Percentiles rank a stretch among this genome's conserved stretches.
These are phyloP conservation scores for Phytophthora cajani DNA, from an alignment of 352 stramenopile species.

Conservation along the genomic window DNA sequence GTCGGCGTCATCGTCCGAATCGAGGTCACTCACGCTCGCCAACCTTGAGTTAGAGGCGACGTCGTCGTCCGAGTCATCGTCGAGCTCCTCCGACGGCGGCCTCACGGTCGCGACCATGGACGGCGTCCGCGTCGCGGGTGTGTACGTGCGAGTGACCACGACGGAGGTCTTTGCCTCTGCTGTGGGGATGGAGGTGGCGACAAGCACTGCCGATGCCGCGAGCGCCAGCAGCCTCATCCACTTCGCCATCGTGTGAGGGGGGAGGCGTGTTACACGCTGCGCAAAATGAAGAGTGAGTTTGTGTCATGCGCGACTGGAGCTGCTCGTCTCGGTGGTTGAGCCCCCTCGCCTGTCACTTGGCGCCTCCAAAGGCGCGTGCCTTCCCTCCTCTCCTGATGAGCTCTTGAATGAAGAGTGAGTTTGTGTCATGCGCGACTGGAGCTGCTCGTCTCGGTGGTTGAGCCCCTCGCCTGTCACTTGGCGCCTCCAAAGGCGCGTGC, in stretches of 20 bases:
- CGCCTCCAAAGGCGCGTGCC: constrained; percentile 5
- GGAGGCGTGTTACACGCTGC: not conserved
- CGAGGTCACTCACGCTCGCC: constrained; percentile 1
- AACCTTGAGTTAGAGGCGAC: not conserved
- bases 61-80: constrained; percentile 13
- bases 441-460: constrained; percentile 22
- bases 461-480: constrained; percentile 21
- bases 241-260: constrained; percentile 11
- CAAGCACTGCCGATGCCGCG: not conserved
- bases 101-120: not conserved
- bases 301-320: constrained; percentile 19
- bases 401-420: constrained; percentile 25
- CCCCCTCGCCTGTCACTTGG: constrained; percentile 18
- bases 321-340: constrained; percentile 24
- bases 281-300: constrained; percentile 28
- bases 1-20: constrained; percentile 10
- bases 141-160: constrained; percentile 8
- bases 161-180: constrained; percentile 5
- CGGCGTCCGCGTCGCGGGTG: not conserved
- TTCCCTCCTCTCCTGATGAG: constrained; percentile 19
- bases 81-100: not conserved
- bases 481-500: constrained; percentile 3
- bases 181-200: not conserved
- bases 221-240: constrained; percentile 27
- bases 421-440: constrained; percentile 19